A percentile compares a stretch with the other conserved stretches of the same genome.
These are phyloP conservation scores for Cladorrhinum sp. DNA, from an alignment of 2,329 filamentous ascomycete genomes.

Conservation along the genomic window DNA sequence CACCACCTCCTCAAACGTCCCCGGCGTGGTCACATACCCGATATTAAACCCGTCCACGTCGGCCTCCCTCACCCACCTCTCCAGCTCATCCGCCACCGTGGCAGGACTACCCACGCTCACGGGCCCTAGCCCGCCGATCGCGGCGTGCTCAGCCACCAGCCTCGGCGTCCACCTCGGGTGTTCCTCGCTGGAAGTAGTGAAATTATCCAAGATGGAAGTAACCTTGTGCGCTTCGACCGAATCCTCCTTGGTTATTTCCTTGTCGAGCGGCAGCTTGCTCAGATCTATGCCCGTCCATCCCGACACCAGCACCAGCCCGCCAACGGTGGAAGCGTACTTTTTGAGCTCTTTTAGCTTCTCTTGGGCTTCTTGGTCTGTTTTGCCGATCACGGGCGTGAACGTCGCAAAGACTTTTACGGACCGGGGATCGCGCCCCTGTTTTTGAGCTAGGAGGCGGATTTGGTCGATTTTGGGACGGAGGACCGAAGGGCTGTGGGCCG, in stretches of 20 bases:
- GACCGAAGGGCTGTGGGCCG: constrained; percentile 44
- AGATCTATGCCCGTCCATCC: constrained; percentile 56
- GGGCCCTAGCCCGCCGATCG: constrained; percentile 48
- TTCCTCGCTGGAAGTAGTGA: constrained; percentile 43
- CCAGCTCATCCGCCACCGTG: constrained; percentile 46
- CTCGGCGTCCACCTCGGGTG: constrained; percentile 44
- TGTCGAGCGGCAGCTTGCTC: constrained; percentile 49
- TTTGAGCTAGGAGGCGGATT: constrained; percentile 45
- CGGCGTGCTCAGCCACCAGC: constrained; percentile 43
- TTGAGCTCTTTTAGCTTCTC: constrained; percentile 44
- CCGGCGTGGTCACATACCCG: constrained; percentile 48
- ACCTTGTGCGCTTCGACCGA: constrained; percentile 47
- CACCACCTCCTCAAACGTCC: constrained; percentile 51
- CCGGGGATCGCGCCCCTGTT: constrained; percentile 47
- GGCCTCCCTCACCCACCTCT: constrained; percentile 40
- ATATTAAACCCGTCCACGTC: constrained; percentile 37
- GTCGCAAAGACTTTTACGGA: constrained; percentile 49
- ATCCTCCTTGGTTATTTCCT: constrained; percentile 49
- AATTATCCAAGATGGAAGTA: constrained; percentile 39
- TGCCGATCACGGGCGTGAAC: constrained; percentile 42
- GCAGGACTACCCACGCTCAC: constrained; percentile 44
- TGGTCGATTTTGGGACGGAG: constrained; percentile 46
- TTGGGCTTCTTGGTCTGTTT: constrained; percentile 44
- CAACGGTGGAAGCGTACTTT: constrained; percentile 46
- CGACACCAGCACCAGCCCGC: constrained; percentile 48